Conservation (phyloP, 2,329 filamentous ascomycete species). For the Diplodia sapinea region DNA sequence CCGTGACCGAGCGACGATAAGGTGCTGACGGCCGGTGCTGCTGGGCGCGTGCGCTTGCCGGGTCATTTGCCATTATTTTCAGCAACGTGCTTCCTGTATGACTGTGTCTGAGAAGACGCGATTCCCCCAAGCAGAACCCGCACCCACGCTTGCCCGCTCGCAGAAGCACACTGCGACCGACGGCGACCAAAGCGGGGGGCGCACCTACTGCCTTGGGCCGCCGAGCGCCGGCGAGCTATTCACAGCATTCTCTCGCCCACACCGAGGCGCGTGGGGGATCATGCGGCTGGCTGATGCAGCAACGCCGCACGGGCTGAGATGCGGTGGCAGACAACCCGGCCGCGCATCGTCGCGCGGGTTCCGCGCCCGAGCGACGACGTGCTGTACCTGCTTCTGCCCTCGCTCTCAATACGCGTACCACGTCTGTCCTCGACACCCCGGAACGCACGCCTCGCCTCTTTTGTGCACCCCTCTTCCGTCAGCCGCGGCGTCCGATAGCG, state of each 20-base stretch:
- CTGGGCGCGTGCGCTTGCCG: conserved; percentile 20
- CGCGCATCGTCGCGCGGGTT: conserved; percentile 20
- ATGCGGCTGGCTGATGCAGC: conserved; percentile 26
- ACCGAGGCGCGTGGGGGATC: conserved; percentile 15
- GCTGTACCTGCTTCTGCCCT: conserved; percentile 23
- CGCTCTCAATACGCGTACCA: background rate
- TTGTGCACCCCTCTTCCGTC: conserved; percentile 21
- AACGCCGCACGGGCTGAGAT: conserved; percentile 19
- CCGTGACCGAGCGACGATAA: conserved; percentile 23
- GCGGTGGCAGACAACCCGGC: conserved; percentile 8
- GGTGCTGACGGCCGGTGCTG: conserved; percentile 26
- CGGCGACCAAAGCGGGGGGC: background rate
- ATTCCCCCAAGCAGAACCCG: conserved; percentile 9
- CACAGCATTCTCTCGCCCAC: background rate
- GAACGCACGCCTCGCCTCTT: conserved; percentile 20
- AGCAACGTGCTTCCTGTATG: conserved; percentile 26
- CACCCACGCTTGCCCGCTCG: conserved; percentile 5
- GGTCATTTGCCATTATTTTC: conserved; percentile 31
- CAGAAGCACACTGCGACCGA: background rate
- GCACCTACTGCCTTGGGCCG: background rate
- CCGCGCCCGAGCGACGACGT: conserved; percentile 14
- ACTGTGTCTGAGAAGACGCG: conserved; percentile 29
- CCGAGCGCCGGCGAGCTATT: background rate
- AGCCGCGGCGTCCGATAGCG: conserved; percentile 26
- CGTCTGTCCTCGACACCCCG: conserved; percentile 1